Evolutionary conservation across 108 stramenopile species (phyloP).

Genomic region (Nannochloropsis granulata): DNA sequence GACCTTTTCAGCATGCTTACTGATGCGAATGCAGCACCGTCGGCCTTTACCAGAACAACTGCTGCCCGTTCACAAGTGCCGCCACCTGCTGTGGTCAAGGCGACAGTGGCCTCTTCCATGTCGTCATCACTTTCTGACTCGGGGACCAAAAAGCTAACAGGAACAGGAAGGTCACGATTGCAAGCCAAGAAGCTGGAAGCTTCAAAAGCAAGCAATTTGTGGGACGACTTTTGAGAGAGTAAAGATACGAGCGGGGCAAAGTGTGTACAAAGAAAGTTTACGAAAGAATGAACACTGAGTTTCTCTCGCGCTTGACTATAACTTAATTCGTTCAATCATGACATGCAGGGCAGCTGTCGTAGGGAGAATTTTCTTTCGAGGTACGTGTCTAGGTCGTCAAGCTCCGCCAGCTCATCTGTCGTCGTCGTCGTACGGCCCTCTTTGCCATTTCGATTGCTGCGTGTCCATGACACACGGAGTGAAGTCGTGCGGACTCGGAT

Average conservation of each 20-base stretch:
- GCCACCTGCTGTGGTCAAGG: no score
- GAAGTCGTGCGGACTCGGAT: neutral
- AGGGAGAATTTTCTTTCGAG: neutral
- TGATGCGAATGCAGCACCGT: neutral
- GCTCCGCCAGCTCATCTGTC: neutral
- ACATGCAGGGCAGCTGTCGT: neutral
- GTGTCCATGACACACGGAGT: neutral
- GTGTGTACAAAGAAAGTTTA: no score
- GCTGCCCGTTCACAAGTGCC: neutral
- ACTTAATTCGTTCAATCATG: no score
- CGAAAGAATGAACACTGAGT: no score
- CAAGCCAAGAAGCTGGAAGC: neutral
- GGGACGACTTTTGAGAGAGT: neutral
- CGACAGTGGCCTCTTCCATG: neutral
- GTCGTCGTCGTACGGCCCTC: neutral
- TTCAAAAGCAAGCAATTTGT: neutral
- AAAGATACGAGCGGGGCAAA: no score
- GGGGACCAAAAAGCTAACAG: neutral
- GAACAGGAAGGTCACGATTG: neutral
- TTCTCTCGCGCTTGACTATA: no score
- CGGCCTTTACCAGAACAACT: neutral
- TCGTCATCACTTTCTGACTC: neutral
- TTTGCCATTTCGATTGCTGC: neutral
- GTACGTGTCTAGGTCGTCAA: neutral
- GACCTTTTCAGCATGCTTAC: neutral